Percentiles rank a stretch among this genome's conserved stretches.
Conservation (phyloP, 331 rosid species). For the Acacia concinna region DNA sequence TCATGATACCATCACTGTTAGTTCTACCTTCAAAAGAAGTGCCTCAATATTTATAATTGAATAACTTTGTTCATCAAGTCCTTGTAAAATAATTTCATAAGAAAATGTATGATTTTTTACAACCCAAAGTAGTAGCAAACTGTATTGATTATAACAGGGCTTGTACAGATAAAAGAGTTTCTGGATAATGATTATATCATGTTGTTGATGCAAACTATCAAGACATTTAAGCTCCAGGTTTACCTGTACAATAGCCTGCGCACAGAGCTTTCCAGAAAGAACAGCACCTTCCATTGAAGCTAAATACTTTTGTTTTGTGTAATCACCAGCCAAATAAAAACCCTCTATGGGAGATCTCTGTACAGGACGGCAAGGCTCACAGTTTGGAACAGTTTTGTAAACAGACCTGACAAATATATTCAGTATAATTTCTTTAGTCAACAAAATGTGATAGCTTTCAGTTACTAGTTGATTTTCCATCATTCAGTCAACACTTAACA, state of each 20-base stretch:
- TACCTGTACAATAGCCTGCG: conserved; percentile 96
- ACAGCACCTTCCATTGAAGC: conserved; percentile 99
- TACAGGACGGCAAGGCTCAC: conserved; percentile 91
- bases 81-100: neutral
- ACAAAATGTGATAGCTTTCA: conserved; percentile 13
- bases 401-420: conserved; percentile 64
- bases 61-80: neutral
- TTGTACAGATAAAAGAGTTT: conserved; percentile 2
- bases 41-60: neutral
- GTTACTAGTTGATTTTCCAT: neutral
- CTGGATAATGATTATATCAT: conserved; percentile 11
- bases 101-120: neutral
- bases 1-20: neutral
- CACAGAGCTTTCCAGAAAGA: conserved; percentile 92
- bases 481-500: neutral
- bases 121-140: too few relatives aligned
- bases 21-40: neutral
- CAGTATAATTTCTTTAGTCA: conserved; percentile 24
- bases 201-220: neutral
- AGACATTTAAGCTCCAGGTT: conserved; percentile 21
- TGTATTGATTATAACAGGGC: too few relatives aligned
- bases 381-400: conserved; percentile 84
- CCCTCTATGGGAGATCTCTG: conserved; percentile 95
- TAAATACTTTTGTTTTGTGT: conserved; percentile 91
- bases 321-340: conserved; percentile 92